Percentiles rank a stretch among this genome's conserved stretches.
phyloP scores from a whole-genome alignment of 2,329 filamentous ascomycete species.

The Ophiostoma angusticollis region DNA sequence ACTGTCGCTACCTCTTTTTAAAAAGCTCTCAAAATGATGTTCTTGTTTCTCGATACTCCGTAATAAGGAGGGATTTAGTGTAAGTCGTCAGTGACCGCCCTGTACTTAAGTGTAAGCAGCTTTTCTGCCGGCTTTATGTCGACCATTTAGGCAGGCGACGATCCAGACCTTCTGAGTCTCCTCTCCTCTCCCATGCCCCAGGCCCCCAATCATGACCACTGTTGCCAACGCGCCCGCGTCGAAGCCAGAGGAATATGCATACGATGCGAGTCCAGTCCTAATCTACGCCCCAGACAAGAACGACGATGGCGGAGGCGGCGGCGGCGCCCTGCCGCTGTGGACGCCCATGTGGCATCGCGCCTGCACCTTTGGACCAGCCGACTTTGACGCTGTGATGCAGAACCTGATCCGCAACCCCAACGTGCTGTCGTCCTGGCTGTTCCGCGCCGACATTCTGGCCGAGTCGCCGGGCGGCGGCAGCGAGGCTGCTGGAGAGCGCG shows the following conservation, averaged over 20 bases:
- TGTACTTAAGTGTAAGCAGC: too few species aligned
- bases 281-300: not conserved
- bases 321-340: conserved; percentile 31
- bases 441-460: conserved; percentile 62
- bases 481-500: not conserved
- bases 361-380: conserved; percentile 49
- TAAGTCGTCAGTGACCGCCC: too few species aligned
- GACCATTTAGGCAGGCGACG: too few species aligned
- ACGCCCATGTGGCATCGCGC: conserved; percentile 39
- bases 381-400: conserved; percentile 56
- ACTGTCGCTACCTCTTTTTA: too few species aligned
- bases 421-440: conserved; percentile 63
- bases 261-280: conserved; percentile 9
- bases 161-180: too few species aligned
- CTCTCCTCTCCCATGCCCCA: too few species aligned
- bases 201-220: not conserved
- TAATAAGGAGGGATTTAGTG: too few species aligned
- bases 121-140: not conserved
- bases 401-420: conserved; percentile 72
- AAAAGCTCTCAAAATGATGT: too few species aligned
- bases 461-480: conserved; percentile 27
- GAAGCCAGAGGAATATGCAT: conserved; percentile 7
- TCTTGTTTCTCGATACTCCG: too few species aligned
- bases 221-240: not conserved
- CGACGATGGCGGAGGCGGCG: not conserved